Conservation (phyloP, 2,329 filamentous ascomycete species). For the Clonostachys rosea region DNA sequence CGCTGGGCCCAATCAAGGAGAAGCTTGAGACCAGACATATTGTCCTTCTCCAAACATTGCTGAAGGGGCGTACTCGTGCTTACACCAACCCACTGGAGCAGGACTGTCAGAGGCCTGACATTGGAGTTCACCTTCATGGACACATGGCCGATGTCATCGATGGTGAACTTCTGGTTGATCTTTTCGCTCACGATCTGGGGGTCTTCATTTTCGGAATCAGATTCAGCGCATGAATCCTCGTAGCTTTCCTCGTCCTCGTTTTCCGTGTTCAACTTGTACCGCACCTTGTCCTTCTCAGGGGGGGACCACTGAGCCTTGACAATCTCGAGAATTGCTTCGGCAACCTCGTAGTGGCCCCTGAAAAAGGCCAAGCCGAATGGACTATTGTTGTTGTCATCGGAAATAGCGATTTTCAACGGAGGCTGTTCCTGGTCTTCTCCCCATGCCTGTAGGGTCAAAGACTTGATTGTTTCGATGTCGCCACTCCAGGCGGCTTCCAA, state of each 20-base stretch:
- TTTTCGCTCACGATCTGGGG: conserved; percentile 46
- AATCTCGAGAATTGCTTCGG: conserved; percentile 66
- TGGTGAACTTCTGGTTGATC: conserved; percentile 64
- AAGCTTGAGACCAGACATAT: conserved; percentile 47
- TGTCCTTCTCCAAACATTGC: conserved; percentile 46
- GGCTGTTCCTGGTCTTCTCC: conserved; percentile 43
- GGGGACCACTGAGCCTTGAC: conserved; percentile 63
- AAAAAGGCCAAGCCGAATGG: conserved; percentile 67
- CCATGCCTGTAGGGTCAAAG: conserved; percentile 57
- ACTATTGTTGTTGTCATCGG: conserved; percentile 42
- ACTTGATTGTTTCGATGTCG: conserved; percentile 62
- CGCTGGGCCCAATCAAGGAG: conserved; percentile 50
- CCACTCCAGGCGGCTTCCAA: conserved; percentile 72
- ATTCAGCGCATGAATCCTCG: conserved; percentile 21
- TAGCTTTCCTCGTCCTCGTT: conserved; percentile 29
- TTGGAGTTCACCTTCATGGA: conserved; percentile 64
- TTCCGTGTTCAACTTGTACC: conserved; percentile 37
- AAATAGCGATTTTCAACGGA: conserved; percentile 60
- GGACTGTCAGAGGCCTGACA: conserved; percentile 46
- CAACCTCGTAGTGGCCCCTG: conserved; percentile 59
- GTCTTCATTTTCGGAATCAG: conserved; percentile 27
- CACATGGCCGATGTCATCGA: conserved; percentile 70
- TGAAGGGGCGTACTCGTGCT: conserved; percentile 21
- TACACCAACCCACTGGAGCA: conserved; percentile 25
- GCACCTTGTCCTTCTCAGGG: conserved; percentile 42